These are phyloP conservation scores for Amoebophrya sp. DNA, from an alignment of 169 alveolate species.

Conservation along the genomic window DNA sequence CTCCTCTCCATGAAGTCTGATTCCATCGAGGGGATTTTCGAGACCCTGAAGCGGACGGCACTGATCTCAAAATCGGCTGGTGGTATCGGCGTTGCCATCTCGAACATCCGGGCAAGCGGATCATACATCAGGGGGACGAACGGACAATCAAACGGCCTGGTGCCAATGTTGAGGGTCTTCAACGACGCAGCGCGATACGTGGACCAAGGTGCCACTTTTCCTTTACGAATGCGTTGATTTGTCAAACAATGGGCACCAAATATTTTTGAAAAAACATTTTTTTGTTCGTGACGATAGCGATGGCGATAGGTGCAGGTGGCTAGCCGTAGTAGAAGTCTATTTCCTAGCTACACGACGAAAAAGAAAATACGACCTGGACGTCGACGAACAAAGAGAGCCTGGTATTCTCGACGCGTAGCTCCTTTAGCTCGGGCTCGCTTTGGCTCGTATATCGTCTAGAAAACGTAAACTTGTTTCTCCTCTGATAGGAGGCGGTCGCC, in stretches of 20 bases:
- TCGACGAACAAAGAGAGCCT: slow-evolving; percentile 66
- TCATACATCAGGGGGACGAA: slow-evolving; percentile 94
- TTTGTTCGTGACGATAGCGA: too few relatives aligned
- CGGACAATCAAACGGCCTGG: slow-evolving; percentile 92
- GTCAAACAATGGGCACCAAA: too few relatives aligned
- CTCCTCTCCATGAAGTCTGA: slow-evolving; percentile 77
- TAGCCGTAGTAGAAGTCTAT: too few relatives aligned
- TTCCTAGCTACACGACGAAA: too few relatives aligned
- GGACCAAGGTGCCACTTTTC: slow-evolving; percentile 51
- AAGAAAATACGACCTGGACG: slow-evolving; percentile 36
- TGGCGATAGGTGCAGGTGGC: too few relatives aligned
- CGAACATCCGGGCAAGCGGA: slow-evolving; percentile 83
- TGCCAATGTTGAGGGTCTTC: slow-evolving; percentile 92
- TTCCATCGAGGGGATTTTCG: slow-evolving; percentile 93
- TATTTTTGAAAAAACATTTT: too few relatives aligned
- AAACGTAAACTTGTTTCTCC: too few relatives aligned
- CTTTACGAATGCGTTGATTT: too few relatives aligned
- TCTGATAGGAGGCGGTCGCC: slow-evolving; percentile 73
- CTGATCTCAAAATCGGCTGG: slow-evolving; percentile 94
- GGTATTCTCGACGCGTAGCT: too few relatives aligned
- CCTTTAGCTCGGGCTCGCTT: too few relatives aligned
- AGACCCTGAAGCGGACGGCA: slow-evolving; percentile 77
- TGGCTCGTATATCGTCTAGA: too few relatives aligned
- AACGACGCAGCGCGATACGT: slow-evolving; percentile 52
- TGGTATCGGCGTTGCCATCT: slow-evolving; percentile 93